Percentiles rank a stretch among this genome's conserved stretches.
Evolutionary conservation across 2,329 filamentous ascomycete genomes (phyloP).

Genomic region (Drechslerella coelobrocha): DNA sequence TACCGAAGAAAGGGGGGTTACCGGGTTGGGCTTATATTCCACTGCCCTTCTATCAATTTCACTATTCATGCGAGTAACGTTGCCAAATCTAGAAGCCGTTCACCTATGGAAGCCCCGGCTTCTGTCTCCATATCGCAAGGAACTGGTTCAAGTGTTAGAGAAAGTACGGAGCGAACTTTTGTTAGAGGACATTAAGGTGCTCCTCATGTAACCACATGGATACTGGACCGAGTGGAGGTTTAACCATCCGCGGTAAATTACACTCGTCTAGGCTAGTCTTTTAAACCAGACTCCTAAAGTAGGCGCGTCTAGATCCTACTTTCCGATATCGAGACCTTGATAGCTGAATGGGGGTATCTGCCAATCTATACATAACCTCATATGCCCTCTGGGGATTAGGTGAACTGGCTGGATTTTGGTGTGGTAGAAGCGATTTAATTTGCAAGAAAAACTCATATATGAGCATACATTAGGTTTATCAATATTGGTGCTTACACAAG

Average conservation of each 20-base stretch:
- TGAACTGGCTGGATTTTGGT: too few relatives aligned
- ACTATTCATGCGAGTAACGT: conserved; percentile 13
- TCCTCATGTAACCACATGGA: conserved; percentile 22
- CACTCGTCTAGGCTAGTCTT: neutral
- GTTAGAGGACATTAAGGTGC: conserved; percentile 23
- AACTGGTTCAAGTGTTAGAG: conserved; percentile 26
- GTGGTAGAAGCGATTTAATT: too few relatives aligned
- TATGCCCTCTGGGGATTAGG: too few relatives aligned
- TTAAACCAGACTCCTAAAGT: too few relatives aligned
- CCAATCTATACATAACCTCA: too few relatives aligned
- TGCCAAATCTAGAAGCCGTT: conserved; percentile 27
- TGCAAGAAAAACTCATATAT: too few relatives aligned
- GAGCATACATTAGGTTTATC: too few relatives aligned
- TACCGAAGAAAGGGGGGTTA: conserved; percentile 18
- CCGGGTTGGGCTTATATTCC: conserved; percentile 13
- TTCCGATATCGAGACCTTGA: too few relatives aligned
- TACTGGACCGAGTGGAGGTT: neutral
- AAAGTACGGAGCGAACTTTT: conserved; percentile 28
- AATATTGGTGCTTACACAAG: too few relatives aligned
- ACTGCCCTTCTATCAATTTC: conserved; percentile 35
- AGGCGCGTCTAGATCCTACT: too few relatives aligned
- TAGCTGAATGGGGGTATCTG: too few relatives aligned
- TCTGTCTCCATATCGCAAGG: neutral
- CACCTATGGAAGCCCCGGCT: conserved; percentile 41
- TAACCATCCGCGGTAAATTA: neutral